A percentile compares a stretch with the other conserved stretches of the same genome.
Conservation (phyloP, 2,329 filamentous ascomycete genomes). For the Pezicula radicicola region DNA sequence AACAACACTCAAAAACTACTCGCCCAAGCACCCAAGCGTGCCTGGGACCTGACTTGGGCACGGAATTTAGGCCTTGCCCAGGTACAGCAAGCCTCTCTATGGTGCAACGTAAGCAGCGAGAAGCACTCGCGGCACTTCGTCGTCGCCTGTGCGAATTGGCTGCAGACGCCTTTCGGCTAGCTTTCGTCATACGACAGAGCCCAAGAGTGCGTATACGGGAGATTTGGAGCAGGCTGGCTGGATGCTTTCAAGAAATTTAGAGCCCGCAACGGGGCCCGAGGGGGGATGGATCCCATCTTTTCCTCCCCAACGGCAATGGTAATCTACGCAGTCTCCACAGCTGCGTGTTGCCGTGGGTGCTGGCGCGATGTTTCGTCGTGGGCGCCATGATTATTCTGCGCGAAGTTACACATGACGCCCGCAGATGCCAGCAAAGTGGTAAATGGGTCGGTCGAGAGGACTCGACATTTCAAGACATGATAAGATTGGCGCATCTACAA, state of each 20-base stretch:
- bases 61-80: neutral
- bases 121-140: neutral
- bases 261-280: neutral
- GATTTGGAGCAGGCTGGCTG: too few relatives aligned
- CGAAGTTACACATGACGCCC: too few relatives aligned
- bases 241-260: neutral
- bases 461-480: too few relatives aligned
- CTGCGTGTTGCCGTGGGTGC: neutral
- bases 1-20: too few relatives aligned
- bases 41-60: too few relatives aligned
- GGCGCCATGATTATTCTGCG: neutral
- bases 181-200: neutral
- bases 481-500: too few relatives aligned
- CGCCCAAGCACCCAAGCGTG: too few relatives aligned
- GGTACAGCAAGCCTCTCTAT: neutral
- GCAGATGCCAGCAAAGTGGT: too few relatives aligned
- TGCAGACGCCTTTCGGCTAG: neutral
- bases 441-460: too few relatives aligned
- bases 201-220: too few relatives aligned
- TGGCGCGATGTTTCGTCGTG: neutral
- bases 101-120: neutral
- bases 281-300: too few relatives aligned
- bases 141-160: too few relatives aligned
- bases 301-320: neutral
- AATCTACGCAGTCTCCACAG: neutral